phyloP scores from a whole-genome alignment of 169 alveolate species.

The Plasmodium vivax region DNA sequence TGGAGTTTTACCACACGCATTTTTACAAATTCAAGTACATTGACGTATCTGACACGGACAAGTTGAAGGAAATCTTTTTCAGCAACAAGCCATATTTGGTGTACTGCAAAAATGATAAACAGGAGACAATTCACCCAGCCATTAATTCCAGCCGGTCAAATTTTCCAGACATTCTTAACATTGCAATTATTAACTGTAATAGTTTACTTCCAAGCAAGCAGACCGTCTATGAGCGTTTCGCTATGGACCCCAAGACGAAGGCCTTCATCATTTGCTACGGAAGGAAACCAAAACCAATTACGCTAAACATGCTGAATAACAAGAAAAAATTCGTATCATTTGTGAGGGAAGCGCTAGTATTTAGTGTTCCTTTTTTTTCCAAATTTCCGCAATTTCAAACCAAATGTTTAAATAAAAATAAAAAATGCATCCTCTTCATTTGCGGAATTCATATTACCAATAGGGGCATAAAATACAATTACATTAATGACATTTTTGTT shows the following conservation, averaged over 20 bases:
- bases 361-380: slow-evolving; percentile 50
- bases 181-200: slow-evolving; percentile 70
- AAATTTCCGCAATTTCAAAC: slow-evolving; percentile 75
- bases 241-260: slow-evolving; percentile 5
- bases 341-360: slow-evolving; percentile 60
- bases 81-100: slow-evolving; percentile 67
- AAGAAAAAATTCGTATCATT: slow-evolving; percentile 50
- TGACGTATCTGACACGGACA: slow-evolving; percentile 36
- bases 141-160: slow-evolving; percentile 21
- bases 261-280: slow-evolving; percentile 66
- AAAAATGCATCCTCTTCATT: slow-evolving; percentile 55
- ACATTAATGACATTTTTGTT: slow-evolving; percentile 66
- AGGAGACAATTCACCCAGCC: slow-evolving; percentile 34
- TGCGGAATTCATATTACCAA: background rate
- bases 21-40: slow-evolving; percentile 57
- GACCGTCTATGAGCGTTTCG: slow-evolving; percentile 51
- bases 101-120: slow-evolving; percentile 58
- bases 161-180: slow-evolving; percentile 49
- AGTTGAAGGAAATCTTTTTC: slow-evolving; percentile 65
- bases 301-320: slow-evolving; percentile 1
- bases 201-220: slow-evolving; percentile 52
- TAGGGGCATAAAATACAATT: slow-evolving; percentile 37
- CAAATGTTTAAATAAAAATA: slow-evolving; percentile 62
- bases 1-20: slow-evolving; percentile 33
- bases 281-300: slow-evolving; percentile 69